Evolutionary conservation across 495 filamentous ascomycete genomes (phyloP), one percentile per base, ranked within the genome.

Genomic region (Cudoniella acicularis): DNA sequence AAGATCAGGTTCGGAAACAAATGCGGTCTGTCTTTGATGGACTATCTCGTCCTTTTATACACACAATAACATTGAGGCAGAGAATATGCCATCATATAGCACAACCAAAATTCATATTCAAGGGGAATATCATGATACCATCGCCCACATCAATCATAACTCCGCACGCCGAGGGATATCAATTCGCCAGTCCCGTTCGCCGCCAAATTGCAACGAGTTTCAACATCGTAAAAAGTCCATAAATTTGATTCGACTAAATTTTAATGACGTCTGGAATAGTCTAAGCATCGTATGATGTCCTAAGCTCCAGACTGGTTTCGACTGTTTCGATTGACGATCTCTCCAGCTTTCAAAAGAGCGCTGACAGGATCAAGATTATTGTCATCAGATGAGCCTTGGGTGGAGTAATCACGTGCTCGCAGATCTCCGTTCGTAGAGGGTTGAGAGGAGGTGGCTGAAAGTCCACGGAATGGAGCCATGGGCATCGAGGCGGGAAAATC

Each of bases 311-410:
- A 20, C 23, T 50, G 48, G 17, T 30, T 49, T 49, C 47, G 49
- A 27, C 59, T 63, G 49, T 51, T 65, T 57, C 74, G 73, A 52
- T 79, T 73, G 30, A 82, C 77, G 49, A 82, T 81, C 56, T 83
- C 79, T 42, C 79, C 78, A 2, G 80, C 80, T 49, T 67, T 74
- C 1, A 83, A 65, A n/a, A 83, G 64, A 16, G 80, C 80, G 58
- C 72, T 80, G 64, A 83, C 56, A 0, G 67, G 67, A 54, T 65
- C 62, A 10, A 69, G 40, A 30, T 53, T 56, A 11, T 57, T 48
- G 18, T 64, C 61, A 21, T 40, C 57, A 4, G 50, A 25, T 16
- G 52, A 43, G 45, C 22, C 50, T n/a, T 47, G 3, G 13, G 55
- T 22, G 23, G 52, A 46, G 16, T 57, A 49, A 22, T 66, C 53